Evolutionary conservation across 225 moss, liverwort and hornwort genomes (phyloP).

Genomic region (Pseudoscleropodium purum): DNA sequence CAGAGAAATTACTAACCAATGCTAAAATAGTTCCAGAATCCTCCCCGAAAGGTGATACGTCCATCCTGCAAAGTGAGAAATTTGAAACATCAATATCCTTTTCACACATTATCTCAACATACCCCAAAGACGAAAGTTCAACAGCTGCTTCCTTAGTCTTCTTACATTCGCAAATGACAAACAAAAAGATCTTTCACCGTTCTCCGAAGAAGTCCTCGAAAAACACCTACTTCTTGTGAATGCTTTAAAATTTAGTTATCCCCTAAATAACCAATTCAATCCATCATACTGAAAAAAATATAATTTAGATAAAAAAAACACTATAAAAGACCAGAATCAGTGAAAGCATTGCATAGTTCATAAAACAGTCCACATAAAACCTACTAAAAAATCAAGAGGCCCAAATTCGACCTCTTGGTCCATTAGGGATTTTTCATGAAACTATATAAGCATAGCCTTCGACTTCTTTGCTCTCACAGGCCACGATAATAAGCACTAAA

Average conservation of each 20-base stretch:
- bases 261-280: background rate
- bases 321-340: background rate
- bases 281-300: background rate
- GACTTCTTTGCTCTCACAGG: background rate
- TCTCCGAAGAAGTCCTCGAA: background rate
- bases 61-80: slow-evolving; percentile 40
- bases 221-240: background rate
- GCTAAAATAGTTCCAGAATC: slow-evolving; percentile 96
- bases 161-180: background rate
- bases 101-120: background rate
- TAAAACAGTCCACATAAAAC: no score
- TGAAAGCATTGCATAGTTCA: background rate
- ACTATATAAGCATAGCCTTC: background rate
- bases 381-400: background rate
- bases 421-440: background rate
- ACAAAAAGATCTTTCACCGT: background rate
- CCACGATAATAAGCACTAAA: background rate
- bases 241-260: background rate
- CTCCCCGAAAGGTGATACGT: slow-evolving; percentile 68
- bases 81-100: background rate
- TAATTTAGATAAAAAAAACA: background rate
- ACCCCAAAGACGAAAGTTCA: background rate
- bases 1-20: slow-evolving; percentile 1
- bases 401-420: background rate
- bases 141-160: background rate